Evolutionary conservation across 495 filamentous ascomycete species (phyloP).

Genomic region (Aspergillus hancockii): DNA sequence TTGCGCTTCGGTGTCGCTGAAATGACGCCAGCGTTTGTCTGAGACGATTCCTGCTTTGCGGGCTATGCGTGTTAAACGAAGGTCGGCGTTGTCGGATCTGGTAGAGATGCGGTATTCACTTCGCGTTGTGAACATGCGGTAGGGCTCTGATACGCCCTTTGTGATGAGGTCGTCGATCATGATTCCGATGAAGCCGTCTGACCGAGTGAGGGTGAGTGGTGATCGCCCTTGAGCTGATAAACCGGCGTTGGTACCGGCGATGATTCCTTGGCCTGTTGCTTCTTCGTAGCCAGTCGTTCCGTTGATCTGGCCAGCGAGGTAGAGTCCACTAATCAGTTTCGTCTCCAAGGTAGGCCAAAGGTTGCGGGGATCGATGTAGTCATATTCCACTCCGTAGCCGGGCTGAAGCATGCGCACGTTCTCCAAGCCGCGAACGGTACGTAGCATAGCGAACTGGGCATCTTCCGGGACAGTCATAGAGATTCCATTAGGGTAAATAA

Average conservation of each 20-base stretch:
- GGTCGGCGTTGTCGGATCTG: constrained; percentile 90
- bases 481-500: constrained; percentile 95
- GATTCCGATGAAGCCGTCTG: constrained; percentile 94
- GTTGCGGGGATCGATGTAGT: constrained; percentile 93
- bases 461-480: constrained; percentile 93
- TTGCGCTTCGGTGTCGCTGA: constrained; percentile 59
- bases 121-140: constrained; percentile 97
- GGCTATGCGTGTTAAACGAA: constrained; percentile 79
- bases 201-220: constrained; percentile 69
- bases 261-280: constrained; percentile 88
- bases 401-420: constrained; percentile 92
- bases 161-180: constrained; percentile 99
- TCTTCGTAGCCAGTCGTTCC: constrained; percentile 98
- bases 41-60: constrained; percentile 74
- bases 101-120: constrained; percentile 93
- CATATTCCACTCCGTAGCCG: constrained; percentile 97
- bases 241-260: constrained; percentile 93
- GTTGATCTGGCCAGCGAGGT: constrained; percentile 96
- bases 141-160: constrained; percentile 95
- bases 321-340: constrained; percentile 86
- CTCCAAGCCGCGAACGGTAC: constrained; percentile 82
- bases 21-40: constrained; percentile 74
- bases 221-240: constrained; percentile 65
- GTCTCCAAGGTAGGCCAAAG: constrained; percentile 88
- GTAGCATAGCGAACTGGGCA: constrained; percentile 80